These are phyloP conservation scores for Thalassiosira sp. DNA, from an alignment of 352 stramenopile species.

Conservation along the genomic window DNA sequence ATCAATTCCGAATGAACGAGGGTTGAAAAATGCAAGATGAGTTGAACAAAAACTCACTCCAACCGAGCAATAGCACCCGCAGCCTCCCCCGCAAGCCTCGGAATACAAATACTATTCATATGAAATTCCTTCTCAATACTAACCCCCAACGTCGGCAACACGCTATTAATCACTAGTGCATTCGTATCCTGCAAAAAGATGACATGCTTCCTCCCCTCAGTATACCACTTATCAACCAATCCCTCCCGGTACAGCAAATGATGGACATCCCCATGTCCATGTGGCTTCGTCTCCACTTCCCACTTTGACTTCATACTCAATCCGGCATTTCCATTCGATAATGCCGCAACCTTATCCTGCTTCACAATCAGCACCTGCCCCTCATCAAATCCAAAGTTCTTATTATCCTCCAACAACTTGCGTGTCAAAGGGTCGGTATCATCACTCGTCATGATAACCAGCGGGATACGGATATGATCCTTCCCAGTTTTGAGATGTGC, in stretches of 20 bases:
- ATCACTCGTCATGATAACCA: constrained; percentile 98
- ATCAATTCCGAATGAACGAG: background rate
- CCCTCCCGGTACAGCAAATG: constrained; percentile 83
- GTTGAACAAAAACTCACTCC: constrained; percentile 60
- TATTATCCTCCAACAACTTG: constrained; percentile 88
- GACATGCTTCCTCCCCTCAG: constrained; percentile 81
- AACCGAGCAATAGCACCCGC: constrained; percentile 87
- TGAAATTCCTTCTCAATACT: constrained; percentile 87
- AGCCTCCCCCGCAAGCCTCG: constrained; percentile 91
- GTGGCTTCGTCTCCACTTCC: constrained; percentile 92
- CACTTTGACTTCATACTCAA: constrained; percentile 84
- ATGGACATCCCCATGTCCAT: constrained; percentile 98
- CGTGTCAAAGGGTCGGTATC: constrained; percentile 91
- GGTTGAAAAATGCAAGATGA: background rate
- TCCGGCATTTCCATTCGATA: constrained; percentile 85
- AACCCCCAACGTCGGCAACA: constrained; percentile 90
- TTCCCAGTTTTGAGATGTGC: constrained; percentile 59
- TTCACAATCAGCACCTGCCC: constrained; percentile 94
- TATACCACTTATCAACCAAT: constrained; percentile 76
- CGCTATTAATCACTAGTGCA: constrained; percentile 91
- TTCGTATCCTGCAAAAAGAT: constrained; percentile 98
- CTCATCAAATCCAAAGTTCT: constrained; percentile 92
- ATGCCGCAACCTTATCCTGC: constrained; percentile 94
- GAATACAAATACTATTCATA: constrained; percentile 94
- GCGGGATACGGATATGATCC: constrained; percentile 85